Evolutionary conservation across 164 flowering plant species (phyloP).

Genomic region (Vitis riparia): DNA sequence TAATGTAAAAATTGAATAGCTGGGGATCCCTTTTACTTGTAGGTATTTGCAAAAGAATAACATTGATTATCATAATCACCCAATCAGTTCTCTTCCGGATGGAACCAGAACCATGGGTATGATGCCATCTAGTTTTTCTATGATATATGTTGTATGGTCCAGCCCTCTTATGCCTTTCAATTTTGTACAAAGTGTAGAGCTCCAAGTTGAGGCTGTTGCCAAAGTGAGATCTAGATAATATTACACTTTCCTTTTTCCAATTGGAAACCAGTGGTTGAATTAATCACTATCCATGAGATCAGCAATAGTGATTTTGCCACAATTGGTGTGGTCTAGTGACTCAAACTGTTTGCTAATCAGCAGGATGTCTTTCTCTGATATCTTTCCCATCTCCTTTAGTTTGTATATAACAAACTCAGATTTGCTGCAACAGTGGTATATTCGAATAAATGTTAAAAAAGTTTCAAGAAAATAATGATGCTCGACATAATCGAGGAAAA

Average conservation of each 20-base stretch:
- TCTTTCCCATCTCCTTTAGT: constrained; percentile 66
- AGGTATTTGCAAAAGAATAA: not conserved
- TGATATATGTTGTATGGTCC: not conserved
- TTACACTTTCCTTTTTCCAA: not conserved
- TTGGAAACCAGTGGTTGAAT: not conserved
- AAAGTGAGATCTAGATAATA: not conserved
- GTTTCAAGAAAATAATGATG: not conserved
- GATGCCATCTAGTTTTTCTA: not conserved
- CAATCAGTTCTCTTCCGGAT: not conserved
- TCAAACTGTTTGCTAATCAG: constrained; percentile 54
- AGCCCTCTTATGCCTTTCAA: not conserved
- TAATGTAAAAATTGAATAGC: not conserved
- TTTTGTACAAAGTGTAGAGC: not conserved
- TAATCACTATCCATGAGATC: constrained; percentile 41
- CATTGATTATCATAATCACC: not conserved
- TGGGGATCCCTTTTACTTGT: not conserved
- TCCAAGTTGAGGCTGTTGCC: not conserved
- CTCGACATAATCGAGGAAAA: too few species aligned
- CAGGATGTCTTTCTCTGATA: constrained; percentile 47
- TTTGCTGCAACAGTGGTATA: constrained; percentile 41
- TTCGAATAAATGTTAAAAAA: not conserved
- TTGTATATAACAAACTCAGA: constrained; percentile 58
- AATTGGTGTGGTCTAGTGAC: constrained; percentile 36
- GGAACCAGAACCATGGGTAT: not conserved
- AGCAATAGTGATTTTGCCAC: constrained; percentile 50